Evolutionary conservation across 2,329 filamentous ascomycete species (phyloP).

Genomic region (Trichoderma harzianum): DNA sequence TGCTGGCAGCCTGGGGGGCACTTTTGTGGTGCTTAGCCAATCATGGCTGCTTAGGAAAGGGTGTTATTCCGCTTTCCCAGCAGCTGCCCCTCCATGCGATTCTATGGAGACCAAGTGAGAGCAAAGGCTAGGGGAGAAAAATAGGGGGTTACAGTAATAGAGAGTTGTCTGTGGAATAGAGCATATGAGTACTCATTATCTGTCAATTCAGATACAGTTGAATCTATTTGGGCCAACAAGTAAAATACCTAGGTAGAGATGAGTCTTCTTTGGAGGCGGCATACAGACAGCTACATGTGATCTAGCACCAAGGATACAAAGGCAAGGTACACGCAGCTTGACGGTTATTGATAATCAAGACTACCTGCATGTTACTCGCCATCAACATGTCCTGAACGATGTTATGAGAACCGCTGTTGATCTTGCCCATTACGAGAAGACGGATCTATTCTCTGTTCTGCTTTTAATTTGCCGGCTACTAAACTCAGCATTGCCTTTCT

Average conservation of each 20-base stretch:
- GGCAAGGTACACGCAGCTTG: too few relatives aligned
- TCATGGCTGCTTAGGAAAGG: slow-evolving; percentile 14
- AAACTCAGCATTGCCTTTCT: background rate
- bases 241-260: too few relatives aligned
- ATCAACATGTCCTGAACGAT: background rate
- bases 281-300: background rate
- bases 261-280: background rate
- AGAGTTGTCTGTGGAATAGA: background rate
- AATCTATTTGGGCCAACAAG: background rate
- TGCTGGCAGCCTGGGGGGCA: slow-evolving; percentile 17
- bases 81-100: slow-evolving; percentile 12
- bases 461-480: background rate
- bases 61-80: slow-evolving; percentile 16
- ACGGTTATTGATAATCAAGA: background rate
- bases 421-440: too few relatives aligned
- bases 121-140: background rate
- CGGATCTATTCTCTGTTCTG: background rate
- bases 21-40: slow-evolving; percentile 14
- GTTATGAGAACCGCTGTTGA: background rate
- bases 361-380: background rate
- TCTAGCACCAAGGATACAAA: background rate
- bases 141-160: background rate
- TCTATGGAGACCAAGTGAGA: background rate
- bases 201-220: background rate
- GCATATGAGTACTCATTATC: background rate